Conservation (phyloP, 768 basidiomycete species). For the Boletus subparvulus region DNA sequence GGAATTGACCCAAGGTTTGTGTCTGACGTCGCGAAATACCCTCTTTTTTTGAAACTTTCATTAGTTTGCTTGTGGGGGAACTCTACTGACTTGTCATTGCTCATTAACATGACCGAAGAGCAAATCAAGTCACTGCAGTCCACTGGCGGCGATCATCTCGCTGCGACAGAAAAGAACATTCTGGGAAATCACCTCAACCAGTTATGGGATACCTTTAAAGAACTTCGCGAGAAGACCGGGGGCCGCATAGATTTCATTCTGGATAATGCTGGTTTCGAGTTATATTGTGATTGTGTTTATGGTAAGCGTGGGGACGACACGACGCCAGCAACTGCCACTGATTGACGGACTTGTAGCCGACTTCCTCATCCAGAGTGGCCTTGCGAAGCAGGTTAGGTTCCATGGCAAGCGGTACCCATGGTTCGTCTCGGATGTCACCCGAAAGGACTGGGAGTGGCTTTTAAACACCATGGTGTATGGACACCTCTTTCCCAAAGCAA, state of each 20-base stretch:
- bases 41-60: neutral
- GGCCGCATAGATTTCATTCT: slow-evolving; percentile 80
- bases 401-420: slow-evolving; percentile 95
- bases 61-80: slow-evolving; percentile 97
- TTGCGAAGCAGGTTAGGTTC: slow-evolving; percentile 83
- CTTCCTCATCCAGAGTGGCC: slow-evolving; percentile 88
- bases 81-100: slow-evolving; percentile 89
- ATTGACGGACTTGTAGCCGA: slow-evolving; percentile 60
- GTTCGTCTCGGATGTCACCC: slow-evolving; percentile 94
- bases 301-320: slow-evolving; percentile 43
- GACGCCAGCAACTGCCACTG: neutral
- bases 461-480: slow-evolving; percentile 87
- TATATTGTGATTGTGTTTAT: slow-evolving; percentile 86
- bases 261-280: slow-evolving; percentile 82
- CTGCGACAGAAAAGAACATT: slow-evolving; percentile 95
- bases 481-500: slow-evolving; percentile 83
- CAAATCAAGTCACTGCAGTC: slow-evolving; percentile 97
- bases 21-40: neutral
- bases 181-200: slow-evolving; percentile 77
- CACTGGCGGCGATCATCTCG: slow-evolving; percentile 92
- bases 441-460: slow-evolving; percentile 93
- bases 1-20: slow-evolving; percentile 84
- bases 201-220: slow-evolving; percentile 74
- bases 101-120: slow-evolving; percentile 98
- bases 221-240: slow-evolving; percentile 65